Evolutionary conservation across 1,139 yeast genomes (phyloP).

Genomic region (Arxiozyma bovina): DNA sequence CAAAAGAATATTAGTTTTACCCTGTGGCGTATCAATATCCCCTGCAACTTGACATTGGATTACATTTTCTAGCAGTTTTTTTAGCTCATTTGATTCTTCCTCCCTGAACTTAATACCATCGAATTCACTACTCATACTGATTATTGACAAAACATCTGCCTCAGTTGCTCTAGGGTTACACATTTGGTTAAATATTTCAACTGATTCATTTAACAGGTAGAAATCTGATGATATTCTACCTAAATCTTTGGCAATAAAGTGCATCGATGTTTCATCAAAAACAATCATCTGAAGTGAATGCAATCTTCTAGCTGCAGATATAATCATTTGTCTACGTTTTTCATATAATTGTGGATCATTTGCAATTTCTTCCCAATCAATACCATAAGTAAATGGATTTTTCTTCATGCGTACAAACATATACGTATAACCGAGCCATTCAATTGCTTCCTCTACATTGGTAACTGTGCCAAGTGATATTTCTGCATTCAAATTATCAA

Average conservation of each 20-base stretch:
- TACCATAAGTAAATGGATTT: conserved; percentile 90
- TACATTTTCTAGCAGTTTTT: conserved; percentile 48
- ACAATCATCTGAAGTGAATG: conserved; percentile 88
- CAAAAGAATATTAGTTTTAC: conserved; percentile 77
- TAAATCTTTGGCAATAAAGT: conserved; percentile 75
- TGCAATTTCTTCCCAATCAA: conserved; percentile 75
- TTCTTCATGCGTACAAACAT: conserved; percentile 90
- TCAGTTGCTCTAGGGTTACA: conserved; percentile 81
- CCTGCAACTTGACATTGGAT: conserved; percentile 81
- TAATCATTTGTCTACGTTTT: conserved; percentile 65
- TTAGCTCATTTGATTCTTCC: conserved; percentile 74
- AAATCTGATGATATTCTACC: conserved; percentile 95
- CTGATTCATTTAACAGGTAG: conserved; percentile 72
- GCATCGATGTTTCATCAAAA: conserved; percentile 75
- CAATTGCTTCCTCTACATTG: conserved; percentile 86
- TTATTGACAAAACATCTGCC: conserved; percentile 82
- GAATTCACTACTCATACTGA: conserved; percentile 90
- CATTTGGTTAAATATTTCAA: conserved; percentile 82
- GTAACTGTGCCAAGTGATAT: conserved; percentile 93
- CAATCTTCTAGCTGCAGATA: conserved; percentile 70
- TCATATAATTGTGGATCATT: conserved; percentile 76
- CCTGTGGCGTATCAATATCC: conserved; percentile 64
- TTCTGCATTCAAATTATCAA: conserved; percentile 92
- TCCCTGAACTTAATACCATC: conserved; percentile 83
- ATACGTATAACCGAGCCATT: conserved; percentile 95